Evolutionary conservation across 2,329 filamentous ascomycete species (phyloP).

Genomic region (Fusarium sp.): DNA sequence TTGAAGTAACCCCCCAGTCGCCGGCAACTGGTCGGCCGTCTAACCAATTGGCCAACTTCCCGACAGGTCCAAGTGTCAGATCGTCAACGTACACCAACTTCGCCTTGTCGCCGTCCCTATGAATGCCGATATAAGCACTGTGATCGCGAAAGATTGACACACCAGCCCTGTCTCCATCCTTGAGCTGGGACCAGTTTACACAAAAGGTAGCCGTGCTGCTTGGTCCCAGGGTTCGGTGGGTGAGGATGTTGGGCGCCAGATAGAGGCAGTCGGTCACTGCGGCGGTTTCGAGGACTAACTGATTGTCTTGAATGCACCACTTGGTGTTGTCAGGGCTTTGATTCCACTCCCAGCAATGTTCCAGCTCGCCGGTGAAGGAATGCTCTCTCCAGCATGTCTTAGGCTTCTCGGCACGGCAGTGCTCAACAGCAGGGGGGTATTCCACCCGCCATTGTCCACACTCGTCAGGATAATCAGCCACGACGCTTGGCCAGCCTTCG

Average conservation of each 20-base stretch:
- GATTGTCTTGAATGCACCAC: conserved; percentile 48
- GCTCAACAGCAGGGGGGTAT: conserved; percentile 6
- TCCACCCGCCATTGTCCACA: conserved; percentile 53
- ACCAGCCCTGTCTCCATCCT: not conserved
- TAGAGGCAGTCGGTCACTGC: conserved; percentile 63
- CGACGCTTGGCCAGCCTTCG: conserved; percentile 58
- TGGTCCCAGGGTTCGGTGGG: not conserved
- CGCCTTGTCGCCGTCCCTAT: not conserved
- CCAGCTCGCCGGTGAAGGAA: conserved; percentile 50
- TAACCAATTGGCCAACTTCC: not conserved
- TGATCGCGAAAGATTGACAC: not conserved
- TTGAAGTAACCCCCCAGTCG: not conserved
- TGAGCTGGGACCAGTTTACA: not conserved
- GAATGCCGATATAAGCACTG: conserved; percentile 6
- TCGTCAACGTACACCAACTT: not conserved
- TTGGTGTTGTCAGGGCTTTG: conserved; percentile 66
- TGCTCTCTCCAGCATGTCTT: conserved; percentile 6
- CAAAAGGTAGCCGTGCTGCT: not conserved
- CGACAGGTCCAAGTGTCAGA: not conserved
- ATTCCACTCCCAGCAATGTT: conserved; percentile 68
- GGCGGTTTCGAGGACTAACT: conserved; percentile 57
- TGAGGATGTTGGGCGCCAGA: conserved; percentile 50
- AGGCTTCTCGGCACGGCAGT: not conserved
- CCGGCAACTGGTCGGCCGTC: not conserved
- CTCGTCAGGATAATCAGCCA: conserved; percentile 49